phyloP scores from a whole-genome alignment of 768 basidiomycete species.

The Crucibulum laeve region DNA sequence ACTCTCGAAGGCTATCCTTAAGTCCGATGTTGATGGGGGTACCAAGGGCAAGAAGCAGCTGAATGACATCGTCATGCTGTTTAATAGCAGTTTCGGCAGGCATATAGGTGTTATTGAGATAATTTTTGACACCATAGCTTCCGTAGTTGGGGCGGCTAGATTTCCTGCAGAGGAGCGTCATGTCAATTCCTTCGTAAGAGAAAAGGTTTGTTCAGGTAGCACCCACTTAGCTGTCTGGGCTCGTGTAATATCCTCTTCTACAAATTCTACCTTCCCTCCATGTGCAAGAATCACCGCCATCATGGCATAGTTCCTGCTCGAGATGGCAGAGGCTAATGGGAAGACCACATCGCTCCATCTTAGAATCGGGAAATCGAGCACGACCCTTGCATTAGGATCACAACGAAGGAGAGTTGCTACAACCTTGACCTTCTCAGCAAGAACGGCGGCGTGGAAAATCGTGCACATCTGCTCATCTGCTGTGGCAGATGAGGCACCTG shows the following conservation, averaged over 20 bases:
- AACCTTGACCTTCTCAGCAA: constrained; percentile 28
- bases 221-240: constrained; percentile 29
- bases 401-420: constrained; percentile 34
- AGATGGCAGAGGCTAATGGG: constrained; percentile 35
- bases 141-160: not conserved
- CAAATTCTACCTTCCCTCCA: constrained; percentile 30
- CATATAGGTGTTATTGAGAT: constrained; percentile 19
- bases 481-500: constrained; percentile 36
- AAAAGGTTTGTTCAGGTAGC: too few species aligned
- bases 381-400: constrained; percentile 34
- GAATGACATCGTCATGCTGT: constrained; percentile 29
- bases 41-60: constrained; percentile 33
- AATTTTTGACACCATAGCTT: constrained; percentile 18
- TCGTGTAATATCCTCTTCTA: constrained; percentile 30
- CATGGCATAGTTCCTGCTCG: constrained; percentile 25
- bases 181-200: too few species aligned
- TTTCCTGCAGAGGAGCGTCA: too few species aligned
- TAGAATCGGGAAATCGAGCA: constrained; percentile 33
- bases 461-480: constrained; percentile 32
- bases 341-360: constrained; percentile 20
- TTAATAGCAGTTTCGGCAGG: constrained; percentile 35
- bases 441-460: constrained; percentile 36
- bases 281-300: constrained; percentile 34
- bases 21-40: constrained; percentile 28
- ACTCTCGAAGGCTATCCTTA: constrained; percentile 15